These are phyloP conservation scores for Pyrenophora graminea DNA, from an alignment of 2,329 filamentous ascomycete species.

Conservation along the genomic window DNA sequence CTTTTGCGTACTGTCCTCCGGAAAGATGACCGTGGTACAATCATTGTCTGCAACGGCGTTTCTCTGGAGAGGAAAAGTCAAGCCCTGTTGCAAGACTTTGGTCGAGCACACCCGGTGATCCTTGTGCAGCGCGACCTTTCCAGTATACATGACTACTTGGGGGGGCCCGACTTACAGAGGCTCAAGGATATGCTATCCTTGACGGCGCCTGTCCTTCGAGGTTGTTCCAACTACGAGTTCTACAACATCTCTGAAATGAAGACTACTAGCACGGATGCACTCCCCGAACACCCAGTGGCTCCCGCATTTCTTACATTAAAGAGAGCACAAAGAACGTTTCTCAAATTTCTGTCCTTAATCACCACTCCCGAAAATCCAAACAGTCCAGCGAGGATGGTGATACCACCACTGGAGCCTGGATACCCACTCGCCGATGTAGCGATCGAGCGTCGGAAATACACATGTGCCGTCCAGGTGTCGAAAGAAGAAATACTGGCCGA, in stretches of 20 bases:
- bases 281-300: slow-evolving; percentile 38
- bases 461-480: slow-evolving; percentile 68
- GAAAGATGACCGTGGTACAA: slow-evolving; percentile 62
- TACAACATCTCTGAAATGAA: slow-evolving; percentile 69
- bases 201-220: slow-evolving; percentile 63
- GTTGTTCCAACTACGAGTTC: slow-evolving; percentile 75
- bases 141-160: slow-evolving; percentile 67
- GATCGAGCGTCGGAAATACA: slow-evolving; percentile 65
- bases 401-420: slow-evolving; percentile 65
- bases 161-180: slow-evolving; percentile 58
- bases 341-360: slow-evolving; percentile 68
- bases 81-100: slow-evolving; percentile 64
- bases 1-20: slow-evolving; percentile 64
- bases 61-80: slow-evolving; percentile 70
- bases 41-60: slow-evolving; percentile 72
- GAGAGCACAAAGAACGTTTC: slow-evolving; percentile 68
- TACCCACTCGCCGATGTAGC: slow-evolving; percentile 68
- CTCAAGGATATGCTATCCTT: slow-evolving; percentile 63
- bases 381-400: slow-evolving; percentile 18
- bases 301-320: slow-evolving; percentile 70
- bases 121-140: slow-evolving; percentile 69
- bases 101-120: slow-evolving; percentile 69
- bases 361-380: slow-evolving; percentile 55
- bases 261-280: slow-evolving; percentile 17
- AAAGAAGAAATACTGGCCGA: slow-evolving; percentile 60